These are phyloP conservation scores for Geotrichum bryndzae DNA, from an alignment of 1,139 yeast genomes.

Conservation along the genomic window DNA sequence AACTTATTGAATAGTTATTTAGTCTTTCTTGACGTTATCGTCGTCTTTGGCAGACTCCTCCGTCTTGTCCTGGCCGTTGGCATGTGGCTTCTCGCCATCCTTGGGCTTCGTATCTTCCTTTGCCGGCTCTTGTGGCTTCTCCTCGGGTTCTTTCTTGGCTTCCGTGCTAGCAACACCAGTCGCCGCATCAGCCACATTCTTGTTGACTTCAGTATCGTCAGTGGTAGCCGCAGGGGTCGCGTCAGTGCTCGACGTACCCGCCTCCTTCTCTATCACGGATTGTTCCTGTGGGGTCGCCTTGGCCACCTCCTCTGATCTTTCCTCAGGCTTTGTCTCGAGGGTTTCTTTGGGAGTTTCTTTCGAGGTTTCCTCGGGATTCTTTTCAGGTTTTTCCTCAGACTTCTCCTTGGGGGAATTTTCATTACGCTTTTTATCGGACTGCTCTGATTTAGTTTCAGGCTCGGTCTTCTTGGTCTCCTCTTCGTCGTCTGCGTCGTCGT, in stretches of 20 bases:
- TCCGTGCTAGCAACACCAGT: too few relatives aligned
- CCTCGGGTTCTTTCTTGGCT: not conserved
- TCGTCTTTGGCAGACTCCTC: constrained; percentile 2
- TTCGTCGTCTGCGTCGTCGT: constrained; percentile 58
- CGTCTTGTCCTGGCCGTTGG: not conserved
- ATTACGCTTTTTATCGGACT: not conserved
- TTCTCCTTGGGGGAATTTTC: not conserved
- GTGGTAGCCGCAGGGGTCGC: not conserved
- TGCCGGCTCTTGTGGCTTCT: not conserved
- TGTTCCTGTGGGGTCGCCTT: not conserved
- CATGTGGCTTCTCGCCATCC: not conserved
- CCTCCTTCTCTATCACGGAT: not conserved
- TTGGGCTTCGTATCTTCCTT: not conserved
- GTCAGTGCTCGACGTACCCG: not conserved
- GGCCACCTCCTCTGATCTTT: not conserved
- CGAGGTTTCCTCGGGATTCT: not conserved
- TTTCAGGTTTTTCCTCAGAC: not conserved
- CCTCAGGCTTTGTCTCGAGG: constrained; percentile 6
- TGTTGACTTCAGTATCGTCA: not conserved
- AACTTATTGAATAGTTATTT: not conserved
- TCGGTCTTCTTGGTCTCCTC: not conserved
- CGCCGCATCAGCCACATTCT: too few relatives aligned
- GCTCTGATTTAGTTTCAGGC: not conserved
- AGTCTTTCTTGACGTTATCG: constrained; percentile 8
- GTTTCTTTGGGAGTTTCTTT: not conserved